phyloP scores from a whole-genome alignment of 495 filamentous ascomycete genomes.

The Daldinia decipiens region DNA sequence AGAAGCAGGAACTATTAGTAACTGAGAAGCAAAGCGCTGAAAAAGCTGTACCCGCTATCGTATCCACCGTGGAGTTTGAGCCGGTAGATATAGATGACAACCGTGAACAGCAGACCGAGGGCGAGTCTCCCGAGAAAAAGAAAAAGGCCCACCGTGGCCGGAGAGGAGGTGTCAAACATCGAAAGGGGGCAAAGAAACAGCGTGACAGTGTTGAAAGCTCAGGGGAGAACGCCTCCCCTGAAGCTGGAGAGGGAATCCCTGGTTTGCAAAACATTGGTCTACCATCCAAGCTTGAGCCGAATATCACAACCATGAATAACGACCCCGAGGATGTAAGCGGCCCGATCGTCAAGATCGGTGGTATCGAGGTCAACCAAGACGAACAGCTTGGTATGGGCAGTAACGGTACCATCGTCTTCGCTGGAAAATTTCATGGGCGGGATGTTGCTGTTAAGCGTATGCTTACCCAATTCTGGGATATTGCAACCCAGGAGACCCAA shows the following conservation, averaged over 20 bases:
- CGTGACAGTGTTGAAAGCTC: conserved; percentile 53
- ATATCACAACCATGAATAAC: conserved; percentile 60
- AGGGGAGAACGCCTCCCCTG: conserved; percentile 51
- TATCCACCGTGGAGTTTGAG: conserved; percentile 48
- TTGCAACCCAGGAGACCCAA: conserved; percentile 92
- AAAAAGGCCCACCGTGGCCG: conserved; percentile 85
- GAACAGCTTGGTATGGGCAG: conserved; percentile 81
- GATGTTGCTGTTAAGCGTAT: conserved; percentile 97
- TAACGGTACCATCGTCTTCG: conserved; percentile 86
- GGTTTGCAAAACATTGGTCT: conserved; percentile 54
- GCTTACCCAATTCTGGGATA: conserved; percentile 92
- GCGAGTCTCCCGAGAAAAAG: conserved; percentile 61
- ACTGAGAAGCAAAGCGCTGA: not conserved
- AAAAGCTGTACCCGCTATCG: conserved; percentile 22
- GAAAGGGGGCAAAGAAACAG: conserved; percentile 62
- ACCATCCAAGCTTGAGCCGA: conserved; percentile 65
- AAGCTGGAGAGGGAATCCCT: conserved; percentile 46
- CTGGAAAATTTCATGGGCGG: conserved; percentile 86
- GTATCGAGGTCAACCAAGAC: conserved; percentile 77
- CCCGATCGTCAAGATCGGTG: conserved; percentile 73
- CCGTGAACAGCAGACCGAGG: conserved; percentile 50
- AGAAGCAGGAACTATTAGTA: conserved; percentile 13
- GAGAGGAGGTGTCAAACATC: conserved; percentile 80
- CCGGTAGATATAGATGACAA: conserved; percentile 50
- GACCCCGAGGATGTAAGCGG: conserved; percentile 66